These are phyloP conservation scores for Sphaceloma murrayae DNA, from an alignment of 2,329 filamentous ascomycete genomes.

Conservation along the genomic window DNA sequence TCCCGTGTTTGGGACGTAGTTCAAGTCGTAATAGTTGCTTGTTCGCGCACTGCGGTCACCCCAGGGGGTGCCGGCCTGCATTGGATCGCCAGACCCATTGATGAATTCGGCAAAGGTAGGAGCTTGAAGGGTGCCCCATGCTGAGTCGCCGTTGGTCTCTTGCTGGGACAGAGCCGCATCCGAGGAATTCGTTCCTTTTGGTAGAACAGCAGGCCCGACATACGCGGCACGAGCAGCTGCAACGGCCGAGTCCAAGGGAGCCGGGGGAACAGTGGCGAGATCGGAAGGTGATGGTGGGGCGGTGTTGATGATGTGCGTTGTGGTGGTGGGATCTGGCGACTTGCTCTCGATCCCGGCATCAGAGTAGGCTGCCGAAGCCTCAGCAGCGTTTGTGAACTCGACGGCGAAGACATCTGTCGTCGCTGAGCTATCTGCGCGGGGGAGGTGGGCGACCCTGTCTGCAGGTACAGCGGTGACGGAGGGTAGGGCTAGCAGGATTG, in stretches of 20 bases:
- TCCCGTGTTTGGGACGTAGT: conserved; percentile 27
- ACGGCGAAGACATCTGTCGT: conserved; percentile 5
- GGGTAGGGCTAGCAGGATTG: conserved; percentile 4
- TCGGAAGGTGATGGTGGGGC: conserved; percentile 1
- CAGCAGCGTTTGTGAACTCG: conserved; percentile 8
- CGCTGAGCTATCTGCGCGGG: neutral
- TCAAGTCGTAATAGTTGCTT: conserved; percentile 26
- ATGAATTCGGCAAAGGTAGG: conserved; percentile 20
- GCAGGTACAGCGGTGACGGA: conserved; percentile 5
- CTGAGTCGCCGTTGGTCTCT: conserved; percentile 18
- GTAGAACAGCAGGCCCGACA: conserved; percentile 12
- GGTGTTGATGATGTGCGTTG: conserved; percentile 2
- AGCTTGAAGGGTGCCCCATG: conserved; percentile 20
- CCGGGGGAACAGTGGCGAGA: neutral
- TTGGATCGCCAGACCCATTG: conserved; percentile 19
- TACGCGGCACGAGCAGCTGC: neutral
- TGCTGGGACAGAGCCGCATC: conserved; percentile 8
- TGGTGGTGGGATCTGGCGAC: neutral
- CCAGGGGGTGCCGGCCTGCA: conserved; percentile 24
- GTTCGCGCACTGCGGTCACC: conserved; percentile 24
- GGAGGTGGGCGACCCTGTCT: neutral
- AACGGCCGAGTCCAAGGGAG: neutral
- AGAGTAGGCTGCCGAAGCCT: neutral
- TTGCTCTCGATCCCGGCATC: conserved; percentile 2
- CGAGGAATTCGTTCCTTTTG: conserved; percentile 5